Base-by-base conservation (phyloP, 192 early-diverging fungal species). In the Powellomyces hirtus region DNA sequence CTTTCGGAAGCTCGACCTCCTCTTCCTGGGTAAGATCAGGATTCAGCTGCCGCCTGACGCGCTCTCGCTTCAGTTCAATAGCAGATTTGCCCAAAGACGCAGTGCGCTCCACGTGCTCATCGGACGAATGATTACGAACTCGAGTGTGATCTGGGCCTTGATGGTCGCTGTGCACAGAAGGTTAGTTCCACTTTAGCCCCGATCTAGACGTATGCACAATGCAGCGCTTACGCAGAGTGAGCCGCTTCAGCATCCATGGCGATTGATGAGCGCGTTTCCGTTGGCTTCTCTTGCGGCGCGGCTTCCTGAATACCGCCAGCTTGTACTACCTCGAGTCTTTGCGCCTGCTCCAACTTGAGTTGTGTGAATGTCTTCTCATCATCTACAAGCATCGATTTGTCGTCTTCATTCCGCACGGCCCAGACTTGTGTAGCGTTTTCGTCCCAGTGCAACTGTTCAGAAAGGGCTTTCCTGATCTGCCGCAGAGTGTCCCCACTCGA, bases 311-410 rank as follows among this genome's bases (percentile, higher is more conserved):
- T n/a, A 53, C 11, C 51, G 27, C 11, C 24, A 22, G 51, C 22
- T n/a, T 16, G 29, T 0, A 18, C n/a, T n/a, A n/a, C n/a, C 7
- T 29, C 45, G 8, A 53, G 14, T 10, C 63, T 42, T 18, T 20
- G 50, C 29, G 31, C 63, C n/a, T 34, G 24, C 11, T 64, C 63
- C 49, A 64, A 24, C 51, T 64, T 31, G 16, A 64, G 46, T 29
- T 64, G 46, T 29, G 31, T 33, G 31, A 64, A 33, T 1, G 60
- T 62, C 60, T 62, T 45, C 13, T 62, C 60, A 22, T 37, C 60
- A 45, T 26, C 42, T 38, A 2, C 60, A 53, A 62, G 60, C 16
- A 6, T 18, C 31, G 26, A 27, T 14, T 38, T n/a, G 22, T 62
- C 42, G 27, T 20, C 42, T 13, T 31, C 26, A 7, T 14, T 55